phyloP scores from a whole-genome alignment of 805 yeast genomes.

The Isabelozyma pseudorhagii region DNA sequence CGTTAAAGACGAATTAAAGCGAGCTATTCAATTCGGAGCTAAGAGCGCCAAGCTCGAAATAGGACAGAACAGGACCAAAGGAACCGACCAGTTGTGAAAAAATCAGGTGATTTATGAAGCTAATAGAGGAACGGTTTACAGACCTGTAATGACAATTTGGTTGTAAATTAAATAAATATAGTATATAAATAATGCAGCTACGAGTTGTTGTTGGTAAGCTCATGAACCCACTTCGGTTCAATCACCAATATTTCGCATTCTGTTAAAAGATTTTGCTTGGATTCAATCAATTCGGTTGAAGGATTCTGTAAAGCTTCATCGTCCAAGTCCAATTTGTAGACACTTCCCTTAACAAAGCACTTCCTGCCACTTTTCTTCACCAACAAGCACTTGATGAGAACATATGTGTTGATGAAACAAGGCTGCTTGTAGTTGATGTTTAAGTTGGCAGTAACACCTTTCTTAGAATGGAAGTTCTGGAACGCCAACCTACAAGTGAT shows the following conservation, averaged over 20 bases:
- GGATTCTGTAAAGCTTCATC: slow-evolving; percentile 5
- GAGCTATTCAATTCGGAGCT: slow-evolving; percentile 97
- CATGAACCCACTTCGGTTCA: slow-evolving; percentile 39
- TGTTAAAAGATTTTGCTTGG: slow-evolving; percentile 21
- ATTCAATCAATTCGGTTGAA: slow-evolving; percentile 13
- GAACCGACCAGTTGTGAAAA: slow-evolving; percentile 52
- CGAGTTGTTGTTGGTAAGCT: slow-evolving; percentile 12
- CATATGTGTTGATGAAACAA: slow-evolving; percentile 25
- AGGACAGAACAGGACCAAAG: slow-evolving; percentile 72
- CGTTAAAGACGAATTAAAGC: slow-evolving; percentile 73
- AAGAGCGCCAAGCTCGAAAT: slow-evolving; percentile 90
- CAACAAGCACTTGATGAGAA: slow-evolving; percentile 32
- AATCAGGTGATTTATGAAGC: background rate
- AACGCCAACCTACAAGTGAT: slow-evolving; percentile 42
- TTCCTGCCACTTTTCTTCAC: slow-evolving; percentile 34
- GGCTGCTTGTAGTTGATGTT: slow-evolving; percentile 39
- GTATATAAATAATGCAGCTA: background rate
- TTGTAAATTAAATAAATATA: background rate
- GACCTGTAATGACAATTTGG: too few relatives aligned
- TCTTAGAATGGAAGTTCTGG: slow-evolving; percentile 34
- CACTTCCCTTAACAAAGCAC: slow-evolving; percentile 36
- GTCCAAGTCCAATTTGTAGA: slow-evolving; percentile 21
- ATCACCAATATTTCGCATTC: slow-evolving; percentile 39
- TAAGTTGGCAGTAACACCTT: slow-evolving; percentile 44
- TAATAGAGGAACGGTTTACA: too few relatives aligned